Evolutionary conservation across 208 protist genomes (phyloP), one percentile per base, ranked within the genome.

Genomic region (Wallacemonas sp.): DNA sequence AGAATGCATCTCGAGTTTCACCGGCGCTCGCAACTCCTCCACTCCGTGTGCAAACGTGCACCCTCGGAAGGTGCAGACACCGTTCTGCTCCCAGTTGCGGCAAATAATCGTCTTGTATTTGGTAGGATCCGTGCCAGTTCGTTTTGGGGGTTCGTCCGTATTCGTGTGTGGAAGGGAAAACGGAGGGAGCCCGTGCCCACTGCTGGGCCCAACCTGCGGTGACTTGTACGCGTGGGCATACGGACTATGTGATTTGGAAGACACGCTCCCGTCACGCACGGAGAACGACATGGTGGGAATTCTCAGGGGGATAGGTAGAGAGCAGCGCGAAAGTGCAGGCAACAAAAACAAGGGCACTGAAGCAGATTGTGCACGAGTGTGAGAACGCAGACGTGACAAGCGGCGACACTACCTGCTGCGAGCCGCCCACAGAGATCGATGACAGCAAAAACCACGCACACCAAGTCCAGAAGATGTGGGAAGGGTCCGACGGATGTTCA

Each of bases 91-190:
- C 85, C 83, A 93, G 71, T 93, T 93, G 24, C 87, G 78, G 63
- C 87, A 93, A 46, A 95, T 92, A 17, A 76, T 88, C 12, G 85
- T 95, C 63, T 95, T 91, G 76, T 92, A 95, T 63, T 87, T 88
- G 52, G 79, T 84, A 0, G 83, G 85, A 55, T 90, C 81, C 1
- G 83, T 83, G n/a, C 85, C 82, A 2, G 76, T 52, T 32, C 79
- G 79, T 60, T 88, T 85, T n/a, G 67, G 59, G 9, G 59, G 50
- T 0, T 46, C 67, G 17, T 75, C 67, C 39, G 65, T 73, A 41
- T 77, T 63, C 34, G 71, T 55, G 27, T 86, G 72, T 17, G 75
- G 77, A 2, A 86, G 66, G 15, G 83, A 84, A 55, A 90, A 83
- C 1, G 74, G 73, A 17, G 79, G 83, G 50, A 69, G 15, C 32